A percentile compares a stretch with the other conserved stretches of the same genome.
These are phyloP conservation scores for Trichophyton verrucosum DNA, from an alignment of 2,329 filamentous ascomycete genomes.

Conservation along the genomic window DNA sequence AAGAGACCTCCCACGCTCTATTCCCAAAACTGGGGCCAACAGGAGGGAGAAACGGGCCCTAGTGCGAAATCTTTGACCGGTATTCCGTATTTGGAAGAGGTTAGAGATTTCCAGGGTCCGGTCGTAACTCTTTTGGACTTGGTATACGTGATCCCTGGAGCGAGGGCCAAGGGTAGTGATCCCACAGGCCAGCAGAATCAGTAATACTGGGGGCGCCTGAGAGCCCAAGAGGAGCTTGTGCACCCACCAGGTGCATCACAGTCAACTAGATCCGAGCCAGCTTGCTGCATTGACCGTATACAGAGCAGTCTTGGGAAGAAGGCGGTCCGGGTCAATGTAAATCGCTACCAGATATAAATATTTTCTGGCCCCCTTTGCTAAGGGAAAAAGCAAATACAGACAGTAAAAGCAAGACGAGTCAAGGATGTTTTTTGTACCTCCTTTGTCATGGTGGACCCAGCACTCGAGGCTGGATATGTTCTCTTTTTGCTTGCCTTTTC, in stretches of 20 bases:
- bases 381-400: not conserved
- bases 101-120: not conserved
- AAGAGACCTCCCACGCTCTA: not conserved
- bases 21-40: not conserved
- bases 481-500: not conserved
- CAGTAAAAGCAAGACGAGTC: not conserved
- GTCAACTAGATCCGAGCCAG: not conserved
- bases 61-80: not conserved
- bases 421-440: not conserved
- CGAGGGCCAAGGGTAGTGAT: not conserved
- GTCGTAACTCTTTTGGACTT: not conserved
- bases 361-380: slow-evolving; percentile 1
- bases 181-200: not conserved
- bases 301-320: not conserved
- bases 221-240: not conserved
- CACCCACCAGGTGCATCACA: not conserved
- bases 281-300: not conserved
- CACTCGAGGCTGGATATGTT: not conserved
- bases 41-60: not conserved
- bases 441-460: slow-evolving; percentile 1
- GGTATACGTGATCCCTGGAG: slow-evolving; percentile 1
- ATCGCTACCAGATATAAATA: slow-evolving; percentile 3
- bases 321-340: not conserved
- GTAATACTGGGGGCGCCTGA: not conserved
- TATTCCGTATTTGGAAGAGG: not conserved